These are phyloP conservation scores for Dipsacomyces acuminosporus DNA, from an alignment of 371 early-diverging fungal species.

Conservation along the genomic window DNA sequence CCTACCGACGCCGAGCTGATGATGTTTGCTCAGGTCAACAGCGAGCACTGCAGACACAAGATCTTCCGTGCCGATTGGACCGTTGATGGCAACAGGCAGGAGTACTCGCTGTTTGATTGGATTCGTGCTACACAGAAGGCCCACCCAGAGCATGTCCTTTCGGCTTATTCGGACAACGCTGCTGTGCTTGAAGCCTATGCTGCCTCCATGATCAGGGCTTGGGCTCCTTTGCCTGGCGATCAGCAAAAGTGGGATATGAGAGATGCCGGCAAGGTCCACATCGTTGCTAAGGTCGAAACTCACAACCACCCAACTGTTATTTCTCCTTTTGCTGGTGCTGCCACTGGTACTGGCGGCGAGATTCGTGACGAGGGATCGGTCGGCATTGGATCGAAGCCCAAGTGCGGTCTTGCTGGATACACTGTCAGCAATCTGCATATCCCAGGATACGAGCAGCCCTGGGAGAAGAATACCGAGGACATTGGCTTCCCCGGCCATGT, in stretches of 20 bases:
- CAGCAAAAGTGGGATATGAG: slow-evolving; percentile 22
- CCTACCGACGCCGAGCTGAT: slow-evolving; percentile 98
- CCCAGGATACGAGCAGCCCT: slow-evolving; percentile 84
- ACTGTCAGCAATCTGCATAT: slow-evolving; percentile 88
- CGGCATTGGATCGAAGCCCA: slow-evolving; percentile 90
- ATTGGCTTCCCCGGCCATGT: slow-evolving; percentile 84
- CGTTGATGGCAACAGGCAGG: slow-evolving; percentile 75
- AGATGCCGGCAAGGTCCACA: slow-evolving; percentile 52
- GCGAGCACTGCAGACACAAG: slow-evolving; percentile 98
- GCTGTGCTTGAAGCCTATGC: slow-evolving; percentile 85
- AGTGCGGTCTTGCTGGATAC: slow-evolving; percentile 91
- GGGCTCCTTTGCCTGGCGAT: slow-evolving; percentile 20
- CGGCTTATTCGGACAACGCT: slow-evolving; percentile 96
- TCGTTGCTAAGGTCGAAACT: slow-evolving; percentile 94
- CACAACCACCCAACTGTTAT: slow-evolving; percentile 99
- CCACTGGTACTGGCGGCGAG: slow-evolving; percentile 93
- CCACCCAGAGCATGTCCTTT: slow-evolving; percentile 73
- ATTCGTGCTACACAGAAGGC: slow-evolving; percentile 86
- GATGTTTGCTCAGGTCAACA: slow-evolving; percentile 99
- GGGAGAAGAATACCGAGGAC: slow-evolving; percentile 67
- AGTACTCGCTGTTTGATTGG: slow-evolving; percentile 86
- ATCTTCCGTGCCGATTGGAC: slow-evolving; percentile 96
- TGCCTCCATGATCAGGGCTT: slow-evolving; percentile 62
- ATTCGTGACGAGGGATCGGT: slow-evolving; percentile 98
- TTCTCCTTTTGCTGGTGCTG: slow-evolving; percentile 95